Conservation (phyloP, 75 land plant species). For the Picea glauca region DNA sequence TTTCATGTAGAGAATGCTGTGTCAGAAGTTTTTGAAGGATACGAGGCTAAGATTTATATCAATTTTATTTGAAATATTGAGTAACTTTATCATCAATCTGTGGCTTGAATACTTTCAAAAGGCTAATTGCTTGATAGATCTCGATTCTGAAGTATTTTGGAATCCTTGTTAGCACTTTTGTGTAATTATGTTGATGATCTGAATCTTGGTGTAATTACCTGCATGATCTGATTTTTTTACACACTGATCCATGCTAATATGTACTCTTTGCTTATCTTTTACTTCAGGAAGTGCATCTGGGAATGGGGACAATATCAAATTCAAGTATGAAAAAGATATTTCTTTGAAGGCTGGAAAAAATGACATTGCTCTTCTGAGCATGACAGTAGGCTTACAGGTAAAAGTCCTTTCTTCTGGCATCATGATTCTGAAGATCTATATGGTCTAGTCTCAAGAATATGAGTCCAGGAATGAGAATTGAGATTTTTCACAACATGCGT, state of each 20-base stretch:
- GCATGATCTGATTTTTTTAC: neutral
- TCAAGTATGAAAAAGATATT: slow-evolving; percentile 43
- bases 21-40: neutral
- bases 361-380: slow-evolving; percentile 70
- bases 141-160: neutral
- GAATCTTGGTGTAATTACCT: neutral
- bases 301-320: slow-evolving; percentile 39
- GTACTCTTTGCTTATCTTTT: neutral
- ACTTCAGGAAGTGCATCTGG: slow-evolving; percentile 47
- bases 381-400: slow-evolving; percentile 84
- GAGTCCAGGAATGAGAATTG: no score
- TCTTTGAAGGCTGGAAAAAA: slow-evolving; percentile 64
- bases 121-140: neutral
- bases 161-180: neutral
- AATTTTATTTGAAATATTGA: neutral
- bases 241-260: neutral
- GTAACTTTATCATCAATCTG: neutral
- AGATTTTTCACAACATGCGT: no score
- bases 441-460: no score
- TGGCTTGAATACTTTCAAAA: neutral
- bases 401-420: neutral
- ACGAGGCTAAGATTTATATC: neutral
- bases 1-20: neutral
- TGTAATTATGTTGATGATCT: neutral
- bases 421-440: neutral